Conservation (phyloP, 2,329 filamentous ascomycete genomes). For the Cryphonectria radicalis region DNA sequence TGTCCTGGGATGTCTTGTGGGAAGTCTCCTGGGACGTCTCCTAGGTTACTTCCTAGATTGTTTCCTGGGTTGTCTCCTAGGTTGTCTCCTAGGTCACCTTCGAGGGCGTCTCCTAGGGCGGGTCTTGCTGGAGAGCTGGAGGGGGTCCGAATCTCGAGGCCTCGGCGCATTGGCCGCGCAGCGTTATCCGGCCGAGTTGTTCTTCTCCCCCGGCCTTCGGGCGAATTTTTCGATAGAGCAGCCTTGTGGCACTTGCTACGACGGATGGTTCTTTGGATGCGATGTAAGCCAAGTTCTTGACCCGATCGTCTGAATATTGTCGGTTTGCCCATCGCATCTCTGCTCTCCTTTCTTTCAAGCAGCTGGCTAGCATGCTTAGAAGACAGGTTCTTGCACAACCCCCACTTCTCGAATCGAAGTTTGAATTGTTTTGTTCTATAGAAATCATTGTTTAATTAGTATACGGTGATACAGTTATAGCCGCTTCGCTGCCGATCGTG, state of each 20-base stretch:
- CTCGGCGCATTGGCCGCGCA: not conserved
- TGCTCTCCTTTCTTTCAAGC: conserved; percentile 18
- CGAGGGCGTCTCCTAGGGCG: not conserved
- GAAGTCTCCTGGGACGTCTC: too few relatives aligned
- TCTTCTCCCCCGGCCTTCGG: not conserved
- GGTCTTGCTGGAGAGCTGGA: not conserved
- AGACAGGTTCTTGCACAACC: conserved; percentile 26
- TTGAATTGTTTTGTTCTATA: conserved; percentile 26
- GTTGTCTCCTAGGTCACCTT: not conserved
- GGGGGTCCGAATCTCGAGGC: not conserved
- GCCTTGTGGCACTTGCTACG: conserved; percentile 24
- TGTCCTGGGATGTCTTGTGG: too few relatives aligned
- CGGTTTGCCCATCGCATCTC: conserved; percentile 24
- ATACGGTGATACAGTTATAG: not conserved
- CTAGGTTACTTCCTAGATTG: too few relatives aligned
- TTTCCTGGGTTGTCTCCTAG: too few relatives aligned
- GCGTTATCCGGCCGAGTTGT: not conserved
- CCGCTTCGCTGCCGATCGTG: not conserved
- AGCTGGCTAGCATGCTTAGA: conserved; percentile 21
- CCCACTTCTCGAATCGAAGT: conserved; percentile 26
- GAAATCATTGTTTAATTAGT: not conserved
- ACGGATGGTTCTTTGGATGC: conserved; percentile 22
- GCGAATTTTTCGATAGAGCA: not conserved
- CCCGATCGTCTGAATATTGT: conserved; percentile 23
- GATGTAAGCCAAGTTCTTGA: conserved; percentile 18